phyloP scores from a whole-genome alignment of 768 basidiomycete genomes.

The Peribolospora kevripleyi region DNA sequence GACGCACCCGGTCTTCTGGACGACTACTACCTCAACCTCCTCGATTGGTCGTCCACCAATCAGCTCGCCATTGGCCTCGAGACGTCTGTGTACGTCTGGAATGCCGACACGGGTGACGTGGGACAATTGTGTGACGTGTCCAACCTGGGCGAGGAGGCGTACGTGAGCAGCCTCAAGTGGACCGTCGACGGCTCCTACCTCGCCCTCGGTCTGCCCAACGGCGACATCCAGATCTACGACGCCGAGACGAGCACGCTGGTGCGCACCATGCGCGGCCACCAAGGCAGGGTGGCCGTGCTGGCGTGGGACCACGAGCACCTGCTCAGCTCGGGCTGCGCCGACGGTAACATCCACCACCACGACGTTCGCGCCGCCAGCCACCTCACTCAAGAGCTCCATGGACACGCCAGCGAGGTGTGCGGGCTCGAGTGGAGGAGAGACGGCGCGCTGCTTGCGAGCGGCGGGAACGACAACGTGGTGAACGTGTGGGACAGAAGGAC shows the following conservation, averaged over 20 bases:
- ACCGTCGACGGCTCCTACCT: slow-evolving; percentile 35
- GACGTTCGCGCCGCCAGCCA: slow-evolving; percentile 73
- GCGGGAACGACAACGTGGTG: slow-evolving; percentile 93
- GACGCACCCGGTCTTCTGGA: slow-evolving; percentile 68
- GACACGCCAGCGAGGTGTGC: slow-evolving; percentile 81
- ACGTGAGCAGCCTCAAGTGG: slow-evolving; percentile 18
- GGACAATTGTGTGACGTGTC: slow-evolving; percentile 22
- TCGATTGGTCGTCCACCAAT: slow-evolving; percentile 71
- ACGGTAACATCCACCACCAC: slow-evolving; percentile 89
- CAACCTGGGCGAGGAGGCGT: slow-evolving; percentile 18
- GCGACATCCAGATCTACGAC: slow-evolving; percentile 90
- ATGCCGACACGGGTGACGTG: slow-evolving; percentile 70
- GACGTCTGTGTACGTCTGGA: slow-evolving; percentile 76
- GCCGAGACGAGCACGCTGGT: slow-evolving; percentile 50
- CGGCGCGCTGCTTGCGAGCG: slow-evolving; percentile 66
- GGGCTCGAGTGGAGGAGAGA: slow-evolving; percentile 72
- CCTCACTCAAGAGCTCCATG: slow-evolving; percentile 68
- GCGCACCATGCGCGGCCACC: slow-evolving; percentile 74
- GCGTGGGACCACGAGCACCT: slow-evolving; percentile 64
- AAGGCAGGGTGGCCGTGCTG: slow-evolving; percentile 55
- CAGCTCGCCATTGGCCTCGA: slow-evolving; percentile 72
- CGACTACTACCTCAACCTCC: slow-evolving; percentile 88
- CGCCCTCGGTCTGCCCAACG: slow-evolving; percentile 52
- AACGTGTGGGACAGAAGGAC: slow-evolving; percentile 72
- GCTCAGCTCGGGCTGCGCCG: slow-evolving; percentile 64